phyloP scores from a whole-genome alignment of 441 rosid species.

The Rhodomyrtus psidioides region DNA sequence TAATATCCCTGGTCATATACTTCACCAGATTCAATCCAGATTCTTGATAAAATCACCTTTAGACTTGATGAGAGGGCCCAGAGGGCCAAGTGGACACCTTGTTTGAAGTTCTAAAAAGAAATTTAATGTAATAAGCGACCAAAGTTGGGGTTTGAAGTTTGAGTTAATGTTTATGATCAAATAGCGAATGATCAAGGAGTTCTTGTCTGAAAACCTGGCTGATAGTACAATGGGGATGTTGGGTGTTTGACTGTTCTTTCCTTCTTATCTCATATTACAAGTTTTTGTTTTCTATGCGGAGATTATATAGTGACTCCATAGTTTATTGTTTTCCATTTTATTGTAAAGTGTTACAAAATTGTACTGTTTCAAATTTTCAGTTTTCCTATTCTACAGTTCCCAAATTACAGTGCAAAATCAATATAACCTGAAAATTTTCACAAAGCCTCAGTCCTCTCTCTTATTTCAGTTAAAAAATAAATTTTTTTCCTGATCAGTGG shows the following conservation, averaged over 20 bases:
- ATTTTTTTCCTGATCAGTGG: neutral
- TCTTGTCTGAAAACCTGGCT: neutral
- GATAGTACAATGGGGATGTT: neutral
- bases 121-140: neutral
- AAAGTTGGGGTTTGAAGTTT: neutral
- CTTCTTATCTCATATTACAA: neutral
- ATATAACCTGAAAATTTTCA: neutral
- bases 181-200: neutral
- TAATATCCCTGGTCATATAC: neutral
- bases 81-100: neutral
- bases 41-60: neutral
- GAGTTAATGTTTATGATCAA: neutral
- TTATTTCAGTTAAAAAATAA: neutral
- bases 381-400: neutral
- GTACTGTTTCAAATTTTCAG: neutral
- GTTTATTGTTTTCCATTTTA: neutral
- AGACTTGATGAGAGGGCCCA: neutral
- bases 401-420: neutral
- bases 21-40: neutral
- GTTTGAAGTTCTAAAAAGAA: neutral
- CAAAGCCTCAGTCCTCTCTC: neutral
- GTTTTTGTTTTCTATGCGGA: neutral
- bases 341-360: neutral
- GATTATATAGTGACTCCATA: neutral
- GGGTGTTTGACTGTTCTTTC: neutral